A percentile compares a stretch with the other conserved stretches of the same genome.
Evolutionary conservation across 208 protist species (phyloP).

Genomic region (Leishmania mexicana): DNA sequence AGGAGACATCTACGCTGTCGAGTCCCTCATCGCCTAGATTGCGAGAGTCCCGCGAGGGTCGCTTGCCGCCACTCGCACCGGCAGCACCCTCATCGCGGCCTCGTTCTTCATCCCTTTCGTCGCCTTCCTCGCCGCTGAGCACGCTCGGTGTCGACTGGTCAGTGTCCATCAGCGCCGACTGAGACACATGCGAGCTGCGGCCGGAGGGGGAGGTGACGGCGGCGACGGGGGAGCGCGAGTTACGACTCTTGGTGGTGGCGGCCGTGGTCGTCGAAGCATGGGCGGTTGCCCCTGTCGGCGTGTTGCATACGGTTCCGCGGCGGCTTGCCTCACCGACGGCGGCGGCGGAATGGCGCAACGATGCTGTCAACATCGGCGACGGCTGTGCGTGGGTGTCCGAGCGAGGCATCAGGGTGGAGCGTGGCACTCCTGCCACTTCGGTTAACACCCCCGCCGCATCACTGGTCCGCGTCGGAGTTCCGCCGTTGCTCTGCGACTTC

Average conservation of each 20-base stretch:
- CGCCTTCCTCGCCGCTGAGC: slow-evolving; percentile 49
- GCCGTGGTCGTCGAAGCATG: neutral
- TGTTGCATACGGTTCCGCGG: slow-evolving; percentile 4
- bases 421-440: neutral
- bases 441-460: too few relatives aligned
- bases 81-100: neutral
- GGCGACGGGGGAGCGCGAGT: slow-evolving; percentile 5
- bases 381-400: neutral
- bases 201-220: neutral
- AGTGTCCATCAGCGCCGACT: slow-evolving; percentile 18
- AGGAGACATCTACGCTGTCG: neutral
- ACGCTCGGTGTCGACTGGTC: slow-evolving; percentile 68
- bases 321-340: neutral
- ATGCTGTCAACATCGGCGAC: neutral
- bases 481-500: slow-evolving; percentile 14
- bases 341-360: neutral
- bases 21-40: slow-evolving; percentile 24
- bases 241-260: neutral
- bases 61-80: neutral
- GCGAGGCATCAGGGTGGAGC: neutral
- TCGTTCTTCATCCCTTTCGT: slow-evolving; percentile 14
- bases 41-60: slow-evolving; percentile 5
- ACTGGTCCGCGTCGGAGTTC: neutral
- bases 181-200: slow-evolving; percentile 3
- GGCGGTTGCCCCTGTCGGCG: neutral